Base-by-base conservation (phyloP, 2,329 filamentous ascomycete genomes). In the Stagonosporopsis vannaccii region DNA sequence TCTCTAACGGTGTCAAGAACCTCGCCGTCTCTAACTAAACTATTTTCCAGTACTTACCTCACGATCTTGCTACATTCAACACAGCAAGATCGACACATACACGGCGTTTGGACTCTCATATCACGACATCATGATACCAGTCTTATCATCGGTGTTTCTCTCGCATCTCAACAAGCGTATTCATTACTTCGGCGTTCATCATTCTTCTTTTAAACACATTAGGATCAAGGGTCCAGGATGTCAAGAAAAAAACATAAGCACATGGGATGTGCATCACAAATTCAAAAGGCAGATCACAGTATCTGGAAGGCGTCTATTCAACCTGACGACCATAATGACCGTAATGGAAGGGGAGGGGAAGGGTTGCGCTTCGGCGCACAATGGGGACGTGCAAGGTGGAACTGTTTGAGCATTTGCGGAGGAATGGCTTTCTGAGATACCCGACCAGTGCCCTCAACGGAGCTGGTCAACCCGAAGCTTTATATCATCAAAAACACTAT, bases 281-380 rank as follows among this genome's bases (percentile, higher is more conserved):
- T n/a, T 36, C 23, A 33, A 53, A 51, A 43, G n/a, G 46, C 25
- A 55, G 54, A 54, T 55, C 22, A 50, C 46, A 65, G 70, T 70
- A 69, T 71, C 51, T 63, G 62, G 64, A 65, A 70, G 72, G 72
- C 71, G 73, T 75, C 73, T 61, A 67, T 75, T 75, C 73, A 75
- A 75, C 73, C 72, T 69, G 70, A 75, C 73, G 72, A 68, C 72
- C 67, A 45, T 70, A 60, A 72, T 59, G 64, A 70, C 59, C 60
- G 51, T 58, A 57, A 67, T 61, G 48, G 36, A 32, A 17, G 49
- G 32, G 42, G 35, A 28, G 2, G 40, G 23, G 23, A 4, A 23
- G 40, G n/a, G 22, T 20, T 26, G 19, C 3, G 20, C 22, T n/a
- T 6, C 20, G 22, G 11, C 22, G 25, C 15, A 28, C 20, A 17